These are phyloP conservation scores for Boletus subparvulus DNA, from an alignment of 768 basidiomycete species.

Conservation along the genomic window DNA sequence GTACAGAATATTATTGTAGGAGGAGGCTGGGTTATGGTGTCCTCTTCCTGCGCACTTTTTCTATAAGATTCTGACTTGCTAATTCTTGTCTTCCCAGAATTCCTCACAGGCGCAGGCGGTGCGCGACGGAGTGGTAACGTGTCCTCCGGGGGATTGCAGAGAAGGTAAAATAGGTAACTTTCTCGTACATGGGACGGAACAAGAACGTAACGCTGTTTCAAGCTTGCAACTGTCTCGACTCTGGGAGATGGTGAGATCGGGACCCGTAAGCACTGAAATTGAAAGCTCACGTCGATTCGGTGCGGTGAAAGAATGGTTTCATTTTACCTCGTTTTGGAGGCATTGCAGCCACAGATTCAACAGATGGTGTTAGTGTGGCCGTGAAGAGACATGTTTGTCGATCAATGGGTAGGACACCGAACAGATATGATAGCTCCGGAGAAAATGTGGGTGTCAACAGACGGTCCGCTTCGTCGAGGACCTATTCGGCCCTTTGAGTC, in stretches of 20 bases:
- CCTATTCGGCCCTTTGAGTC: slow-evolving; percentile 41
- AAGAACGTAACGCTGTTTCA: slow-evolving; percentile 88
- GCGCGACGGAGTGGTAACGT: slow-evolving; percentile 66
- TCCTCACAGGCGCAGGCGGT: slow-evolving; percentile 46
- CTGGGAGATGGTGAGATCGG: slow-evolving; percentile 39
- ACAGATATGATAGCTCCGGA: slow-evolving; percentile 77
- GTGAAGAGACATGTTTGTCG: slow-evolving; percentile 98
- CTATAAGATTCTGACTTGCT: slow-evolving; percentile 32
- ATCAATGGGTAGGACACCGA: slow-evolving; percentile 71
- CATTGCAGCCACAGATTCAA: slow-evolving; percentile 73
- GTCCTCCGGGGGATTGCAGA: slow-evolving; percentile 84
- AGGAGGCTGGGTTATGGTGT: slow-evolving; percentile 73
- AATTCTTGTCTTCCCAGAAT: slow-evolving; percentile 28
- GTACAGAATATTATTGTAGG: slow-evolving; percentile 95
- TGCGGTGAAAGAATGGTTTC: slow-evolving; percentile 83
- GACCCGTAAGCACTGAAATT: background rate
- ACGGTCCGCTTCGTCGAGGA: slow-evolving; percentile 96
- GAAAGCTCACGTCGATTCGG: slow-evolving; percentile 65
- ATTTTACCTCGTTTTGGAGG: slow-evolving; percentile 80
- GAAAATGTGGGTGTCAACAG: slow-evolving; percentile 88
- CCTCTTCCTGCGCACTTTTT: slow-evolving; percentile 39
- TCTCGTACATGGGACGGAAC: slow-evolving; percentile 95
- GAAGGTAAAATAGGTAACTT: slow-evolving; percentile 83
- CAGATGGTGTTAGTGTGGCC: slow-evolving; percentile 86
- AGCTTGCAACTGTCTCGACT: slow-evolving; percentile 82